Evolutionary conservation across 2,329 filamentous ascomycete genomes (phyloP), one percentile per base, ranked within the genome.

Genomic region (Orbilia ellipsospora): DNA sequence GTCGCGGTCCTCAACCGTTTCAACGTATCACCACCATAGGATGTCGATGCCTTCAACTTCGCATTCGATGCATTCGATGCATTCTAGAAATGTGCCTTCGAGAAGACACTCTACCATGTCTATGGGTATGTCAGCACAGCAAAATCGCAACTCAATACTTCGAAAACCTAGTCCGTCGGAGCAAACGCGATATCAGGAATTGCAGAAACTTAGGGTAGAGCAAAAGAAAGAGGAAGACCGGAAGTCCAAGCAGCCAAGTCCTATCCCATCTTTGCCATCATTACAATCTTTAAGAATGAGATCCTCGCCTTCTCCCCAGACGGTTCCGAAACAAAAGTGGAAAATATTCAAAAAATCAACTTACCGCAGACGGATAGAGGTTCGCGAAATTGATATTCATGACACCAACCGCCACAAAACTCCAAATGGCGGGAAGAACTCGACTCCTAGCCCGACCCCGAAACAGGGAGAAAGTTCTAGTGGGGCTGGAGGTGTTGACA

Each of bases 281-380:
- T 36, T 36, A 36, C 31, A 36, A 36, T 36, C 31, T 7, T 36
- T 36, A 10, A 36, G 31, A 10, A 36, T 36, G 31, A 40, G 63
- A 5, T 74, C 70, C 10, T 51, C 63, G 2, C 56, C 70, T 2
- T 52, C 56, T 3, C 62, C 63, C 4, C 31, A 7, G 31, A 44
- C 60, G 4, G 28, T 68, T 28, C 52, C 57, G n/a, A 65, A 64
- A 20, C 18, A 50, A 4, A 67, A 45, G 26, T 74, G 70, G 70
- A 74, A 74, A 31, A 74, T 74, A 62, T 74, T 74, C 44, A 67
- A 68, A 56, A 74, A 74, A 23, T 74, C 70, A 18, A 74, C 70
- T 1, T 74, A 74, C 50, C 18, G 63, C 40, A 60, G 70, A 16
- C 70, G 70, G 4, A 74, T 74, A 52, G 70, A 68, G 20, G 70